phyloP scores from a whole-genome alignment of 2,329 filamentous ascomycete genomes.

The Teratosphaeriaceae sp. region DNA sequence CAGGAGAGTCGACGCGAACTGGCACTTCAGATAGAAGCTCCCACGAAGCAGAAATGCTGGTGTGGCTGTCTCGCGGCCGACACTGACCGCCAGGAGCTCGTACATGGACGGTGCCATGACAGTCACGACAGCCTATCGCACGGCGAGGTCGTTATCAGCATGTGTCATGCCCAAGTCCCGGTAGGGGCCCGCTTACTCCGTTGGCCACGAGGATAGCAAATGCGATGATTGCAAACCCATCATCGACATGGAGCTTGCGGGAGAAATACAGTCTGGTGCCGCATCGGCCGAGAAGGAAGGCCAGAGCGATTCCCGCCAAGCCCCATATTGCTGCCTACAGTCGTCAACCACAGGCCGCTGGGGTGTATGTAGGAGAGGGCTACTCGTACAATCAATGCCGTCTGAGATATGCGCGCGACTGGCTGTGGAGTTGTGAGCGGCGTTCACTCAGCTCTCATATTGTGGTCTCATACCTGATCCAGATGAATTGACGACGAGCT shows the following conservation, averaged over 20 bases:
- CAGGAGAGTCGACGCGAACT: constrained; percentile 17
- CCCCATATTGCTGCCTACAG: constrained; percentile 2
- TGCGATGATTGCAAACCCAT: constrained; percentile 8
- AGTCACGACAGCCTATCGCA: constrained; percentile 6
- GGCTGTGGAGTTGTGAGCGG: too few species aligned
- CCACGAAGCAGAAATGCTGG: constrained; percentile 5
- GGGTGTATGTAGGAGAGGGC: too few species aligned
- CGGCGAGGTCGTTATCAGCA: constrained; percentile 3
- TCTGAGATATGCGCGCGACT: neutral
- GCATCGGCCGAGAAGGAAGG: constrained; percentile 8
- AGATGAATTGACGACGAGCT: too few species aligned
- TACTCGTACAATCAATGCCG: neutral
- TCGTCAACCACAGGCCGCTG: too few species aligned
- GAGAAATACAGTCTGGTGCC: constrained; percentile 4
- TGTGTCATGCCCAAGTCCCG: too few species aligned
- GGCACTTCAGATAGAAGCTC: constrained; percentile 13
- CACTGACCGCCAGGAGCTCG: constrained; percentile 5
- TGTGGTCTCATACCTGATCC: too few species aligned
- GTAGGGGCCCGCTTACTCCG: neutral
- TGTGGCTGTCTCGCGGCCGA: constrained; percentile 1
- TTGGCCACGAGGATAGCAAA: neutral
- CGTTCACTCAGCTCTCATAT: too few species aligned
- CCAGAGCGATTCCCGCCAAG: constrained; percentile 1
- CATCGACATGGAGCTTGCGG: constrained; percentile 8
- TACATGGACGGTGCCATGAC: constrained; percentile 11